Evolutionary conservation across 345 rosid species (phyloP).

Genomic region (Gossypium thurberi): DNA sequence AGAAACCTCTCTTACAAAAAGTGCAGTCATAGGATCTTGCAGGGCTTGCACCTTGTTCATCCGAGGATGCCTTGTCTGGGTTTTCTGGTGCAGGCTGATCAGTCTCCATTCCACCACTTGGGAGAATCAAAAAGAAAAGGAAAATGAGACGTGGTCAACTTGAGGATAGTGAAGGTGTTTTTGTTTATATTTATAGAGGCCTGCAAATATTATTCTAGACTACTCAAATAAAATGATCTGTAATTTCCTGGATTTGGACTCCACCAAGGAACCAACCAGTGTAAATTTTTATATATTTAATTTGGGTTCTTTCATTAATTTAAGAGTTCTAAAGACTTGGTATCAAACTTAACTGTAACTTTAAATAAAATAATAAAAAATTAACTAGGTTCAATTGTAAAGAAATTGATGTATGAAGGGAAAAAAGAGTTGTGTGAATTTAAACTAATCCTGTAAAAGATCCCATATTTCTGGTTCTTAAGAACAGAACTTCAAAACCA

Average conservation of each 20-base stretch:
- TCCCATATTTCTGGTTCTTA: too few species aligned
- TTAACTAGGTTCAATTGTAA: too few species aligned
- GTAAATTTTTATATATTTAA: neutral
- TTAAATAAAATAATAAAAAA: too few species aligned
- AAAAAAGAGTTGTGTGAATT: too few species aligned
- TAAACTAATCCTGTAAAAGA: too few species aligned
- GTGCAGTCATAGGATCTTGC: conserved; percentile 63
- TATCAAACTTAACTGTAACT: too few species aligned
- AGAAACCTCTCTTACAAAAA: conserved; percentile 86
- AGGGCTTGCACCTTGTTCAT: conserved; percentile 23
- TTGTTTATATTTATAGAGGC: conserved; percentile 14
- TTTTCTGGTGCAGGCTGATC: conserved; percentile 22
- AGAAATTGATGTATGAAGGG: too few species aligned
- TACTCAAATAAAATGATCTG: neutral
- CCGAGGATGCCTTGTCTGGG: conserved; percentile 15
- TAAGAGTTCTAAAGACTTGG: too few species aligned
- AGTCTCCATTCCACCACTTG: conserved; percentile 18
- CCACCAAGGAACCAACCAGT: conserved; percentile 17
- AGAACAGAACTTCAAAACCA: neutral
- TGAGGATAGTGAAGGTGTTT: conserved; percentile 5
- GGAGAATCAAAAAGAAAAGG: neutral
- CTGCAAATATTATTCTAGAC: neutral
- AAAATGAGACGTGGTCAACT: conserved; percentile 16
- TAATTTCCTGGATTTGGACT: conserved; percentile 8
- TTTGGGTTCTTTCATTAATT: neutral